Percentiles rank a stretch among this genome's conserved stretches.
Conservation (phyloP, 345 rosid genomes). For the Pugionium dolabratum region DNA sequence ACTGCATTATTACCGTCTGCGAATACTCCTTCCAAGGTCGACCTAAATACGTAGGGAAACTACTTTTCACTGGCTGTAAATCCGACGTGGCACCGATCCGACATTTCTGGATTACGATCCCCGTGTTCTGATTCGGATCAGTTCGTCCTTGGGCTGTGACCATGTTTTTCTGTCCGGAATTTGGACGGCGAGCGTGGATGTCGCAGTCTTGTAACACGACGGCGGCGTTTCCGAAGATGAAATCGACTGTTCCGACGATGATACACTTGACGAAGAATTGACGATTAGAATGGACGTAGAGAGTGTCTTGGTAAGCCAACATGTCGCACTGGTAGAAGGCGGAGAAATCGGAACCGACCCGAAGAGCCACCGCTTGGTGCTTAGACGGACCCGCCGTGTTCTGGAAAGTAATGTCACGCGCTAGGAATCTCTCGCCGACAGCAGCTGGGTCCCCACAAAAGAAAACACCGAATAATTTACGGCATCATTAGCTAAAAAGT, state of each 20-base stretch:
- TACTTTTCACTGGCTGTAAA: conserved; percentile 46
- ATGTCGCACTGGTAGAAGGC: conserved; percentile 81
- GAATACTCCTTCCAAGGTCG: conserved; percentile 95
- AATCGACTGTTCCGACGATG: conserved; percentile 78
- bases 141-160: conserved; percentile 89
- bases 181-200: conserved; percentile 85
- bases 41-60: conserved; percentile 78
- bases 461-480: conserved; percentile 1
- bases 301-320: conserved; percentile 79
- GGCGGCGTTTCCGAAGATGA: conserved; percentile 75
- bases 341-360: conserved; percentile 74
- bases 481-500: conserved; percentile 22
- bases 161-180: conserved; percentile 92
- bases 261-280: conserved; percentile 70
- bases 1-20: conserved; percentile 83
- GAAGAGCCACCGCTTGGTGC: conserved; percentile 77
- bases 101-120: conserved; percentile 83
- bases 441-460: conserved; percentile 51
- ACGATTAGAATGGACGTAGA: conserved; percentile 67
- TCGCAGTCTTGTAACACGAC: conserved; percentile 72
- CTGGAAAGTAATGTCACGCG: conserved; percentile 68
- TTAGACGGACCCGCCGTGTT: conserved; percentile 84
- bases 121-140: conserved; percentile 90
- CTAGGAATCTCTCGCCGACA: conserved; percentile 75
- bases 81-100: conserved; percentile 83